Evolutionary conservation across 1,284 basidiomycete genomes (phyloP), one percentile per base, ranked within the genome.

Genomic region (Melampsora americana): DNA sequence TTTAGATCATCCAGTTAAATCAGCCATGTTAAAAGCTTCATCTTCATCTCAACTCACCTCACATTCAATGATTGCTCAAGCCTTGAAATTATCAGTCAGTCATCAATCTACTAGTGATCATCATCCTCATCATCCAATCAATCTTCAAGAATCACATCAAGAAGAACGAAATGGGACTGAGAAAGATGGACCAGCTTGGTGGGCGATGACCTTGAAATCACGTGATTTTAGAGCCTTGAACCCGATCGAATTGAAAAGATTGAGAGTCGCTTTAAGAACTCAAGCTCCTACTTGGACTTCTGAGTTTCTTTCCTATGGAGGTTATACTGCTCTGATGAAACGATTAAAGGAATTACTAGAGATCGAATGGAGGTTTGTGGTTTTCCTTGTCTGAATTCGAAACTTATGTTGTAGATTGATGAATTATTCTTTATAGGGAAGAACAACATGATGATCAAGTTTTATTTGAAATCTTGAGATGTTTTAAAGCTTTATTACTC

Each of bases 381-480:
- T 66, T 67, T 35, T 66, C 7, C 32, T 30, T 66, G 16, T 35
- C 23, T 23, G 20, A 48, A 56, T n/a, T 30, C 68, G 77, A 70
- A 70, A 32, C n/a, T n/a, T n/a, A n/a, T n/a, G n/a, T n/a, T n/a
- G n/a, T n/a, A n/a, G n/a, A n/a, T n/a, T n/a, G n/a, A n/a, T n/a
- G n/a, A n/a, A n/a, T n/a, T 26, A 71, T 32, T 48, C 42, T 64
- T 56, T 62, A 3, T 79, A 93, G 94, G 78, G 95, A 98, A 83
- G 95, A 99, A 82, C 95, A 97, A 82, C 95, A 96, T 80, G 95
- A 97, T 81, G 96, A 99, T 82, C 90, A 95, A 82, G 86, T 96
- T 65, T 86, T 99, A 9, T 90, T 95, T 80, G 95, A 98, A 82
- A 85, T 99, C 0, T 85, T 99, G 35, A 89, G 94, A 2, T 97